Percentiles rank a stretch among this genome's conserved stretches.
These are phyloP conservation scores for Septoria linicola DNA, from an alignment of 2,329 filamentous ascomycete species.

Conservation along the genomic window DNA sequence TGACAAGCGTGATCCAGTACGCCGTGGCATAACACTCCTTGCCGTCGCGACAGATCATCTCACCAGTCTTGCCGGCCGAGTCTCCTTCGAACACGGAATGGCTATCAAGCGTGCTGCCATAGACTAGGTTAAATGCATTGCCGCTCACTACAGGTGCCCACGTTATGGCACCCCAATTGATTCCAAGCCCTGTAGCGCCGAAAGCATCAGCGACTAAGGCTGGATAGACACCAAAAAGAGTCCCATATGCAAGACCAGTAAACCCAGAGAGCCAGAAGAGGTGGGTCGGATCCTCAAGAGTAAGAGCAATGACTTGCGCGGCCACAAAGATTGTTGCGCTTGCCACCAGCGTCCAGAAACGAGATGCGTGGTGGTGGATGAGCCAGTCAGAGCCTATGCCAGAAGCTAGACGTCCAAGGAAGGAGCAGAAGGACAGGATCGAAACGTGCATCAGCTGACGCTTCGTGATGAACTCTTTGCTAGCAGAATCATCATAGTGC, in stretches of 20 bases:
- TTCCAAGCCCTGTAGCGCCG: constrained; percentile 80
- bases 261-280: constrained; percentile 77
- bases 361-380: constrained; percentile 75
- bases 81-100: constrained; percentile 72
- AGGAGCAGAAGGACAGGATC: constrained; percentile 86
- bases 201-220: constrained; percentile 85
- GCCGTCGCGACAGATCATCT: constrained; percentile 73
- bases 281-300: constrained; percentile 71
- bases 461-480: constrained; percentile 71
- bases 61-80: constrained; percentile 36
- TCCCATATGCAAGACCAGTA: constrained; percentile 86
- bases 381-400: constrained; percentile 89
- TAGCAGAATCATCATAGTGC: constrained; percentile 72
- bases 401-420: constrained; percentile 69
- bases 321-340: constrained; percentile 74
- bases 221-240: constrained; percentile 90
- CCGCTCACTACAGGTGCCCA: constrained; percentile 82
- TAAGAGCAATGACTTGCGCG: constrained; percentile 75
- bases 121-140: constrained; percentile 90
- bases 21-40: constrained; percentile 76
- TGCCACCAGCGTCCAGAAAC: constrained; percentile 85
- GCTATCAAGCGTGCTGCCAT: constrained; percentile 77
- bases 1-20: constrained; percentile 73
- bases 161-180: constrained; percentile 97
- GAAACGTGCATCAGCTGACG: constrained; percentile 91